These are phyloP conservation scores for Golovinomyces cichoracearum DNA, from an alignment of 2,329 filamentous ascomycete genomes.

Conservation along the genomic window DNA sequence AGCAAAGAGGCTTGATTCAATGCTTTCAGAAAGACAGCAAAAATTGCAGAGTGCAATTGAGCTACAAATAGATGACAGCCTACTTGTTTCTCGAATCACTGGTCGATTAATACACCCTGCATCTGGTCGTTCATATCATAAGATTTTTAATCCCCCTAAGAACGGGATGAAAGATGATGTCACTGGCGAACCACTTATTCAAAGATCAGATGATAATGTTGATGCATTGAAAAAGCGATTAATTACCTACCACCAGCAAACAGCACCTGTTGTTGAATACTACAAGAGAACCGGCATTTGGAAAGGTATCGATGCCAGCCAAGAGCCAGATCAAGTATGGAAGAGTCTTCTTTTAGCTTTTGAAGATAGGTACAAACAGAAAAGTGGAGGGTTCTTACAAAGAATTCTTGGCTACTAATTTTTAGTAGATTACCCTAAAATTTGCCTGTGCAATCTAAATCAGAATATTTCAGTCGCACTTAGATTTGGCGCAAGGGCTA, in stretches of 20 bases:
- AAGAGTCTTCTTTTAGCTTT: constrained; percentile 73
- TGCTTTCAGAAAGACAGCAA: constrained; percentile 56
- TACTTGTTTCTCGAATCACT: constrained; percentile 87
- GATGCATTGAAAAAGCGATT: constrained; percentile 89
- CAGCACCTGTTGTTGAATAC: constrained; percentile 72
- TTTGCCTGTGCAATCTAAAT: not conserved
- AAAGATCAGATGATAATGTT: constrained; percentile 91
- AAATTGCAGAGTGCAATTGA: constrained; percentile 85
- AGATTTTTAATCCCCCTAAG: constrained; percentile 96
- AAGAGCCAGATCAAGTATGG: constrained; percentile 91
- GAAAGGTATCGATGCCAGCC: constrained; percentile 81
- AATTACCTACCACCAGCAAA: constrained; percentile 81
- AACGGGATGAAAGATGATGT: constrained; percentile 80
- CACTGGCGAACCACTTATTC: constrained; percentile 86
- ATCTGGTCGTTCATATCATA: constrained; percentile 91
- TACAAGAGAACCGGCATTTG: constrained; percentile 97
- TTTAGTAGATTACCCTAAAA: not conserved
- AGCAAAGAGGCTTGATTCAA: constrained; percentile 77
- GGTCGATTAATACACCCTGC: constrained; percentile 88
- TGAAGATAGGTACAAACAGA: constrained; percentile 24
- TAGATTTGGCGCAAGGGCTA: no score
- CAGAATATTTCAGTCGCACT: no score
- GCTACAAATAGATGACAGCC: constrained; percentile 82
- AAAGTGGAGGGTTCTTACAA: constrained; percentile 12
- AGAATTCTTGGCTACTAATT: constrained; percentile 13